Percentiles rank a stretch among this genome's conserved stretches.
These are phyloP conservation scores for Pythium dissotocum DNA, from an alignment of 352 stramenopile genomes.

Conservation along the genomic window DNA sequence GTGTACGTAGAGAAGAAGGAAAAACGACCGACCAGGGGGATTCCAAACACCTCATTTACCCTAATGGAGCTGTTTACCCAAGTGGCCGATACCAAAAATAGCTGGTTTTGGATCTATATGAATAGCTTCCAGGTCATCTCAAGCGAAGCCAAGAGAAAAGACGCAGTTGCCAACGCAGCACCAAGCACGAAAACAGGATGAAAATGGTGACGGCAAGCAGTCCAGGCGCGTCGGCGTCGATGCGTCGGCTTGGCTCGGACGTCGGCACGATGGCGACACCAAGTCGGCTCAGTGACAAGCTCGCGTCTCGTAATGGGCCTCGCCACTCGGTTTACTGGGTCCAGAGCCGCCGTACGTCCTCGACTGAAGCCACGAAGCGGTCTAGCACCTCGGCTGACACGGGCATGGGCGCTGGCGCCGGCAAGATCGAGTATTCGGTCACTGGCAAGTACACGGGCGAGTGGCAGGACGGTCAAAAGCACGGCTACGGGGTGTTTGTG, in stretches of 20 bases:
- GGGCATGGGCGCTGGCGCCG: conserved; percentile 26
- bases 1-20: not conserved
- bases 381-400: conserved; percentile 28
- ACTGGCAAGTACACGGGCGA: conserved; percentile 91
- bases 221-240: not conserved
- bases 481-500: conserved; percentile 90
- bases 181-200: not conserved
- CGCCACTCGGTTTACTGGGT: conserved; percentile 86
- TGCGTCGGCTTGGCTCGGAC: conserved; percentile 3
- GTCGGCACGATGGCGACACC: conserved; percentile 23
- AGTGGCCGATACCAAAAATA: not conserved
- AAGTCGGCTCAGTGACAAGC: conserved; percentile 52
- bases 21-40: too few species aligned
- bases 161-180: not conserved
- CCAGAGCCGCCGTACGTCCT: conserved; percentile 39
- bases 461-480: conserved; percentile 92
- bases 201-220: conserved; percentile 12
- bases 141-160: not conserved
- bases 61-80: not conserved
- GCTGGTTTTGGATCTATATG: not conserved
- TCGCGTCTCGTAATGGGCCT: conserved; percentile 61
- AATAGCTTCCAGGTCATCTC: not conserved
- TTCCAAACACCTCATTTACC: not conserved
- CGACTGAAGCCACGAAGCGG: conserved; percentile 11
- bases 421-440: conserved; percentile 60